Conservation (phyloP, 257 asterid genomes). For the Nicotiana undulata region DNA sequence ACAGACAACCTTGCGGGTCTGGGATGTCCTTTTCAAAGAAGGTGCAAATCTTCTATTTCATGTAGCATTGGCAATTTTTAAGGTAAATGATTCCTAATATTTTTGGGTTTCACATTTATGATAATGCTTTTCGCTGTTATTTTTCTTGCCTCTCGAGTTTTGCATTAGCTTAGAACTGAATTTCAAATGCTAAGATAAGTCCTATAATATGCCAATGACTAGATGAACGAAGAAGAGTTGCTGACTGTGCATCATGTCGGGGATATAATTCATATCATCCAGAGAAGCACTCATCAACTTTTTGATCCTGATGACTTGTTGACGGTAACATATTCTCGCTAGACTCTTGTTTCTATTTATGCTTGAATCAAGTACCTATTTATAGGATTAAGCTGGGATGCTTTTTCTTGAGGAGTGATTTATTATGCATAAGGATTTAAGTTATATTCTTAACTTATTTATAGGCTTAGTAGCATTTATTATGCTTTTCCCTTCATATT, state of each 20-base stretch:
- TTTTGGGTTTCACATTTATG: not conserved
- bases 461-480: too few relatives aligned
- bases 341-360: not conserved
- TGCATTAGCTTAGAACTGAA: slow-evolving; percentile 1
- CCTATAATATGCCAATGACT: slow-evolving; percentile 11
- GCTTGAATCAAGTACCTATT: not conserved
- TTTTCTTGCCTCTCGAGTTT: not conserved
- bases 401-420: not conserved
- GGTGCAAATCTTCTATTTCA: slow-evolving; percentile 83
- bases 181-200: not conserved
- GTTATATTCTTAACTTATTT: too few relatives aligned
- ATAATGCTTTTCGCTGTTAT: not conserved
- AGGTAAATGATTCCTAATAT: slow-evolving; percentile 32
- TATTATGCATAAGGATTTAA: not conserved
- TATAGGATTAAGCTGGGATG: not conserved
- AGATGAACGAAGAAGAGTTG: slow-evolving; percentile 92
- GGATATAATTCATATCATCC: slow-evolving; percentile 82
- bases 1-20: slow-evolving; percentile 89
- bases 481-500: too few relatives aligned
- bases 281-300: slow-evolving; percentile 74
- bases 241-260: slow-evolving; percentile 75
- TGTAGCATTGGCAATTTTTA: slow-evolving; percentile 84
- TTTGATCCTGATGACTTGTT: slow-evolving; percentile 91
- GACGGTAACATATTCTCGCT: slow-evolving; percentile 39
- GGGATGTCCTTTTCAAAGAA: slow-evolving; percentile 98